Percentiles rank a stretch among this genome's conserved stretches.
Evolutionary conservation across 345 rosid genomes (phyloP).

Genomic region (Populus pruinosa): DNA sequence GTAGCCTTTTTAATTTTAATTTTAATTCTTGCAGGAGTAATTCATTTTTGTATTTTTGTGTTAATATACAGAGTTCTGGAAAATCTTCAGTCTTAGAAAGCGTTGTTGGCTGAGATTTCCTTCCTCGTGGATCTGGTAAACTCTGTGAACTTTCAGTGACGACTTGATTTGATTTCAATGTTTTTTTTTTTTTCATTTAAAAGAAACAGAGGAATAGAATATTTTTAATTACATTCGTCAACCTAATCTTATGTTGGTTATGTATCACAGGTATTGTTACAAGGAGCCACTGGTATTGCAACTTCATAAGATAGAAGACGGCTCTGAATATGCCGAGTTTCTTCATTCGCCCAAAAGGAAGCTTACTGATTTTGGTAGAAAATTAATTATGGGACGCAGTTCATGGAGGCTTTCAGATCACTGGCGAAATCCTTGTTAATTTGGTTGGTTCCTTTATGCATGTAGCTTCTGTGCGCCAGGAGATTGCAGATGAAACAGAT

Average conservation of each 20-base stretch:
- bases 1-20: background rate
- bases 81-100: slow-evolving; percentile 97
- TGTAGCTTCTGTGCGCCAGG: slow-evolving; percentile 71
- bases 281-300: slow-evolving; percentile 92
- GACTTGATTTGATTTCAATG: background rate
- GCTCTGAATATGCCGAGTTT: slow-evolving; percentile 88
- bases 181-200: background rate
- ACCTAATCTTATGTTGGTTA: background rate
- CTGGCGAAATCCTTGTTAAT: background rate
- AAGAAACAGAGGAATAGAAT: background rate
- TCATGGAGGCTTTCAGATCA: background rate
- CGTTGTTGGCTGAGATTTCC: slow-evolving; percentile 92
- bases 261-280: slow-evolving; percentile 72
- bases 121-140: slow-evolving; percentile 99
- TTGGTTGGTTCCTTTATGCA: background rate
- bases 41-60: background rate
- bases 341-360: slow-evolving; percentile 91
- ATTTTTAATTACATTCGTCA: background rate
- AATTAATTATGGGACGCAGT: no score
- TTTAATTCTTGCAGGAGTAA: background rate
- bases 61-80: slow-evolving; percentile 70
- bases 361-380: slow-evolving; percentile 75
- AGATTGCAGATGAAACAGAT: slow-evolving; percentile 71
- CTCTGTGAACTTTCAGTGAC: background rate
- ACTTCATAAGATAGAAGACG: slow-evolving; percentile 82